Base-by-base conservation (phyloP, 2,329 filamentous ascomycete species). In the Chaetomiaceae sp. region DNA sequence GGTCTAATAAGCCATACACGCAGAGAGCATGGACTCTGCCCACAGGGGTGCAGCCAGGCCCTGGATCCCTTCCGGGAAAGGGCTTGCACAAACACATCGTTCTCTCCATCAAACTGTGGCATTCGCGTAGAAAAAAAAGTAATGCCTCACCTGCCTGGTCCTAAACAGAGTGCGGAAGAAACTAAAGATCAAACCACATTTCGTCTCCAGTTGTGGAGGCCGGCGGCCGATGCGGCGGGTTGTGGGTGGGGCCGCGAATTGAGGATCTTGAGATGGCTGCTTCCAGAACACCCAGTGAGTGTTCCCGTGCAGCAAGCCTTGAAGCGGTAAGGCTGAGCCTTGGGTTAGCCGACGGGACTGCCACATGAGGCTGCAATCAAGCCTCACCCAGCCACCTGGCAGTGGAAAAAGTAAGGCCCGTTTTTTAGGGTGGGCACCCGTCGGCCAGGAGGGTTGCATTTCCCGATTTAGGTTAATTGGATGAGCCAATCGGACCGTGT, bases 271-370 rank as follows among this genome's bases (percentile, higher is more conserved):
- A n/a, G 42, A 37, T 39, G 19, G 41, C 25, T 31, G 54, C 49
- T 60, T 60, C 58, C 51, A 52, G 58, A 60, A 60, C 50, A 49
- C 47, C 51, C 31, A 43, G 50, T 45, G 56, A 57, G 50, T 46
- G 55, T 56, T 56, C 54, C 55, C 56, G 54, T 51, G 35, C 41
- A 50, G 53, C 50, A 56, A n/a, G n/a, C n/a, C n/a, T n/a, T n/a
- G n/a, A n/a, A 56, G 51, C 54, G 56, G 45, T 60, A 60, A 60
- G 58, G 58, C 58, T 60, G 58, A 57, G 50, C 41, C n/a, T n/a
- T n/a, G n/a, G n/a, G n/a, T n/a, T n/a, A n/a, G n/a, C n/a, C n/a
- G 41, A 45, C 38, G 38, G 5, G 12, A 17, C 46, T 48, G 51
- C 51, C 51, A 56, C 50, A 58, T 34, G 56, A 55, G 56, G 56